Base-by-base conservation (phyloP, 352 stramenopile species). In the Globisporangium uncinulatum region DNA sequence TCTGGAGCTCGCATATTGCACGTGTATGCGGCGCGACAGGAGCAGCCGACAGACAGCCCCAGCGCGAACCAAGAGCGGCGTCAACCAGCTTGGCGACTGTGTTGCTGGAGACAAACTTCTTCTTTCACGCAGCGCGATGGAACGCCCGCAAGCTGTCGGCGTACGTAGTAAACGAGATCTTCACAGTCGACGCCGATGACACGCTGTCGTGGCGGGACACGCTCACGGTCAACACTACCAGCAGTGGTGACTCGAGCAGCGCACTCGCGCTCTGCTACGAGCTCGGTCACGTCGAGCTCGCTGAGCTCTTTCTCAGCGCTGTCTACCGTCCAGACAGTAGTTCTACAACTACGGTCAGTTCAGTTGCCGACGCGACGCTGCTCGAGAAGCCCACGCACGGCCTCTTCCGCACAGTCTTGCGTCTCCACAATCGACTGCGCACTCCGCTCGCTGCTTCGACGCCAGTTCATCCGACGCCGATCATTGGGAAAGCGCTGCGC, bases 51-150 rank as follows among this genome's bases (percentile, higher is more conserved):
- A 29, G 24, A 4, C 24, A 29, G 24, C 24, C 24, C 24, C 24
- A 29, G 24, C 4, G 24, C 24, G 24, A 48, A 6, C 17, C 20
- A 19, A 9, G 15, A 0, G 49, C 14, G 3, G 8, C 1, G 17
- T 24, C 17, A 13, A 17, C 21, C 29, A 34, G 29, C 15, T 14
- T 39, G 20, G 17, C 41, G 41, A 7, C 41, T 7, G 6, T 45
- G 41, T 29, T 62, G 1, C 21, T 47, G 14, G 11, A 32, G 0
- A 46, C 34, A 0, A 11, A 4, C 2, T 21, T 76, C 11, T 32
- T 82, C 17, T 57, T 67, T 19, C 17, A 32, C 9, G 54, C 72
- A 11, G 68, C 60, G 6, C 62, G 62, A 5, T 83, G 68, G 67
- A 82, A 85, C 58, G 67, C 72, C 6, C 13, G 71, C 31, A 29